Evolutionary conservation across 306 rosid species (phyloP).

Genomic region (Carpinus fangiana): DNA sequence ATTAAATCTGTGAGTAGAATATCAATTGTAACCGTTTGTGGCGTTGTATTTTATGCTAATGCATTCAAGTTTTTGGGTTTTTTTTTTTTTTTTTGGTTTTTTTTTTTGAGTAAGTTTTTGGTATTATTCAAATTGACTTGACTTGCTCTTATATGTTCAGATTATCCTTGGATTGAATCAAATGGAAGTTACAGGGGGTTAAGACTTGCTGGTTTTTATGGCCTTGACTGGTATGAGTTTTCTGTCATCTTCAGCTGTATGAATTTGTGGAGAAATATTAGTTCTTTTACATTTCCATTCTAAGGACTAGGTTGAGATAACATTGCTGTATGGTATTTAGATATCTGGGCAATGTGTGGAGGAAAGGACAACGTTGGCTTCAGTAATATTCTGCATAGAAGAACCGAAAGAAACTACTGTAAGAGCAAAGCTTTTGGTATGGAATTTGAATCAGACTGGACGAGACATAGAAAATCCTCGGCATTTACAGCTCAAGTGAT

Average conservation of each 20-base stretch:
- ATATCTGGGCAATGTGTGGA: constrained; percentile 59
- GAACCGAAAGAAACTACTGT: constrained; percentile 30
- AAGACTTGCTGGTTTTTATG: constrained; percentile 50
- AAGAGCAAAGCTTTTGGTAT: constrained; percentile 61
- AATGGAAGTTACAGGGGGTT: constrained; percentile 83
- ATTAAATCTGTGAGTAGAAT: neutral
- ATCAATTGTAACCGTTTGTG: neutral
- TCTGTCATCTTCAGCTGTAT: constrained; percentile 2
- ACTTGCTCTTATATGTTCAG: constrained; percentile 17
- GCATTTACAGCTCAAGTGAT: constrained; percentile 73
- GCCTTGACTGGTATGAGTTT: constrained; percentile 49
- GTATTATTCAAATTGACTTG: constrained; percentile 17
- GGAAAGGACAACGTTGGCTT: constrained; percentile 37
- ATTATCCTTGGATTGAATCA: constrained; percentile 38
- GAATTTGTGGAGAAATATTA: constrained; percentile 10
- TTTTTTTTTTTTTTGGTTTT: neutral
- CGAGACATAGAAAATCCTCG: constrained; percentile 62
- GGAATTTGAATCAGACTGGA: constrained; percentile 85
- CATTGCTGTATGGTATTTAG: constrained; percentile 34
- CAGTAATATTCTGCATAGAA: constrained; percentile 34
- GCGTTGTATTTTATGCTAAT: neutral
- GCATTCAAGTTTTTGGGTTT: constrained; percentile 3
- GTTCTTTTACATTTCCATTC: constrained; percentile 7
- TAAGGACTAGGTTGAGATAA: neutral
- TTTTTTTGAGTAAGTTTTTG: neutral